Percentiles rank a stretch among this genome's conserved stretches.
Evolutionary conservation across 2,329 filamentous ascomycete species (phyloP).

Genomic region (Alternaria alternata): DNA sequence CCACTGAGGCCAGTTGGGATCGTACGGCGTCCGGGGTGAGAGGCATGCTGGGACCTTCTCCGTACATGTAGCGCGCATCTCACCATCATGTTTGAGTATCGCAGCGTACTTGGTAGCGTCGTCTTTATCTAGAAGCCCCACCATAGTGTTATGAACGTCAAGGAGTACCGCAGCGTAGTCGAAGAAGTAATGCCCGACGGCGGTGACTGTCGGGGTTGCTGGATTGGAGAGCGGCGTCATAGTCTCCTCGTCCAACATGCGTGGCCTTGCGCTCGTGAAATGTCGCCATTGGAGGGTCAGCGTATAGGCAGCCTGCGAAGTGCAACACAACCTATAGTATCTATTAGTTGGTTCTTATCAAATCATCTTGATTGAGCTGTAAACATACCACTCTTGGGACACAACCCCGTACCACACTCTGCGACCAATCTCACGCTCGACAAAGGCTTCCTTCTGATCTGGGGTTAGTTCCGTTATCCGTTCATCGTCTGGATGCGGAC

Average conservation of each 20-base stretch:
- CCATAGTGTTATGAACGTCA: constrained; percentile 50
- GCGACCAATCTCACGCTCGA: constrained; percentile 50
- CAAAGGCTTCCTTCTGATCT: constrained; percentile 37
- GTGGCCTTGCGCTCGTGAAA: constrained; percentile 46
- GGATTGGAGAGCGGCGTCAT: constrained; percentile 30
- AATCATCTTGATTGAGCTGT: not conserved
- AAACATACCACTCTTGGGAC: constrained; percentile 52
- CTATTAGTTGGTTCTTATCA: not conserved
- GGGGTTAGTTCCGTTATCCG: constrained; percentile 23
- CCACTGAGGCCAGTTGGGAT: constrained; percentile 53
- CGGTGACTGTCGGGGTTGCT: constrained; percentile 42
- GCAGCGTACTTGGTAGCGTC: constrained; percentile 51
- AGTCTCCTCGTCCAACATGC: constrained; percentile 50
- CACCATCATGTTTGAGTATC: constrained; percentile 52
- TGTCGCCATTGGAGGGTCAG: constrained; percentile 45
- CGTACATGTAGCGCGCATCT: constrained; percentile 45
- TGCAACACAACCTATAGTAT: constrained; percentile 44
- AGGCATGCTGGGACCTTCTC: constrained; percentile 50
- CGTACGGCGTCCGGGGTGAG: constrained; percentile 39
- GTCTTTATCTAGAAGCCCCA: constrained; percentile 42
- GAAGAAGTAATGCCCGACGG: constrained; percentile 36
- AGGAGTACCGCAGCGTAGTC: constrained; percentile 53
- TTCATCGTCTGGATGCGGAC: constrained; percentile 38
- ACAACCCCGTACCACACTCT: constrained; percentile 52
- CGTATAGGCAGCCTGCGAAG: constrained; percentile 51